phyloP scores from a whole-genome alignment of 805 yeast genomes.

The Cyberlindnera maclurae region DNA sequence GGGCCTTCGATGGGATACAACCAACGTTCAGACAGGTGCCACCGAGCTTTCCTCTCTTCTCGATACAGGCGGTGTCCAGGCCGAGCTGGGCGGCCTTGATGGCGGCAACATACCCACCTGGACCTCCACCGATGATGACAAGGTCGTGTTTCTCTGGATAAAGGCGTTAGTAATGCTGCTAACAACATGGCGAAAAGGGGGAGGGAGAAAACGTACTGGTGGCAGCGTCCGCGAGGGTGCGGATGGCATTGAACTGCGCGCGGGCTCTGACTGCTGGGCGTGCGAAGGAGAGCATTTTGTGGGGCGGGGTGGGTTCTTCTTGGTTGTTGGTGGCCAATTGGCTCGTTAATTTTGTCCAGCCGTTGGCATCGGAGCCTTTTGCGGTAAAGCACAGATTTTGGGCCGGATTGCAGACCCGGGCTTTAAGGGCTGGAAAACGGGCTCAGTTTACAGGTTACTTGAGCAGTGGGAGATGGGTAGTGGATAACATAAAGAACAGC shows the following conservation, averaged over 20 bases:
- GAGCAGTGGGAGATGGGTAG: too few species aligned
- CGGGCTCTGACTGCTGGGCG: conserved; percentile 11
- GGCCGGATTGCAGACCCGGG: too few species aligned
- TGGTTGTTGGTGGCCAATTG: background rate
- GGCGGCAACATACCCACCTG: conserved; percentile 99
- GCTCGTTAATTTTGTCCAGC: background rate
- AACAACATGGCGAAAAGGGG: background rate
- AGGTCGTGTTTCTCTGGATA: conserved; percentile 64
- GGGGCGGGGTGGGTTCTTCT: background rate
- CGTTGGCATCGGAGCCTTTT: background rate
- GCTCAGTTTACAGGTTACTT: too few species aligned
- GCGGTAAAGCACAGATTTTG: background rate
- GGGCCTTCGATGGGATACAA: conserved; percentile 96
- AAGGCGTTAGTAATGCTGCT: conserved; percentile 4
- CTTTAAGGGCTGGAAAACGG: too few species aligned
- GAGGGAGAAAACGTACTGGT: conserved; percentile 11
- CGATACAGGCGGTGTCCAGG: conserved; percentile 90
- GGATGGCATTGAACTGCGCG: conserved; percentile 10
- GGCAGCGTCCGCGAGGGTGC: conserved; percentile 19
- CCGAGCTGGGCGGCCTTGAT: conserved; percentile 98
- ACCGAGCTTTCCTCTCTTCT: conserved; percentile 92
- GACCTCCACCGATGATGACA: conserved; percentile 97
- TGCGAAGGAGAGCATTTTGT: background rate
- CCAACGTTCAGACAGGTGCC: conserved; percentile 99
- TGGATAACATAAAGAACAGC: too few species aligned